Conservation (phyloP, 805 yeast species). For the Wickerhamiella hasegawae region DNA sequence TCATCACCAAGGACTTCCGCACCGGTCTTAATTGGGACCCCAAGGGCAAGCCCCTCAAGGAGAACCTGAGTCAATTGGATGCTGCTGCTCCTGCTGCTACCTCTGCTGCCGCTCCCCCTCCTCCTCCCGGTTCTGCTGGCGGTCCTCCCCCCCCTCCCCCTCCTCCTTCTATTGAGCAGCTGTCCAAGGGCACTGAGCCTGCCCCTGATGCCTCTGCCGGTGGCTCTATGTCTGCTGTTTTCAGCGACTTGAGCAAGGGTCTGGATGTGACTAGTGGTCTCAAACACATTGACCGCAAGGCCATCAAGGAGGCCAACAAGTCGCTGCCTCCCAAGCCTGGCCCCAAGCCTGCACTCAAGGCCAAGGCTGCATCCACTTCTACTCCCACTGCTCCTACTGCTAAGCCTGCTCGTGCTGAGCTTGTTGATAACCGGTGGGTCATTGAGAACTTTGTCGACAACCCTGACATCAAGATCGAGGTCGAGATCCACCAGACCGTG, state of each 20-base stretch:
- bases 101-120: constrained; percentile 24
- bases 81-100: constrained; percentile 18
- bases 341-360: constrained; percentile 25
- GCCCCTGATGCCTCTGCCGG: constrained; percentile 12
- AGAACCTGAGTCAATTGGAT: neutral
- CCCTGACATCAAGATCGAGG: constrained; percentile 56
- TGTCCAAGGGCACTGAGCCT: constrained; percentile 20
- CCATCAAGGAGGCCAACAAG: constrained; percentile 63
- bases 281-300: constrained; percentile 88
- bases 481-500: constrained; percentile 73
- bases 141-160: constrained; percentile 58
- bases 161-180: constrained; percentile 61
- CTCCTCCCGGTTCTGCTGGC: constrained; percentile 24
- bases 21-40: constrained; percentile 76
- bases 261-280: constrained; percentile 68
- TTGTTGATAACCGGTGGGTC: constrained; percentile 79
- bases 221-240: constrained; percentile 72
- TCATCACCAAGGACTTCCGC: constrained; percentile 61
- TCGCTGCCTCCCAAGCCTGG: constrained; percentile 44
- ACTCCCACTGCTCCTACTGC: constrained; percentile 21
- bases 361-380: constrained; percentile 6
- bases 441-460: constrained; percentile 59
- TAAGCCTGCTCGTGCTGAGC: constrained; percentile 46
- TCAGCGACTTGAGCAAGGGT: constrained; percentile 81
- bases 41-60: constrained; percentile 40